Conservation (phyloP, 1,284 basidiomycete species). For the Ceratobasidium sp. region DNA sequence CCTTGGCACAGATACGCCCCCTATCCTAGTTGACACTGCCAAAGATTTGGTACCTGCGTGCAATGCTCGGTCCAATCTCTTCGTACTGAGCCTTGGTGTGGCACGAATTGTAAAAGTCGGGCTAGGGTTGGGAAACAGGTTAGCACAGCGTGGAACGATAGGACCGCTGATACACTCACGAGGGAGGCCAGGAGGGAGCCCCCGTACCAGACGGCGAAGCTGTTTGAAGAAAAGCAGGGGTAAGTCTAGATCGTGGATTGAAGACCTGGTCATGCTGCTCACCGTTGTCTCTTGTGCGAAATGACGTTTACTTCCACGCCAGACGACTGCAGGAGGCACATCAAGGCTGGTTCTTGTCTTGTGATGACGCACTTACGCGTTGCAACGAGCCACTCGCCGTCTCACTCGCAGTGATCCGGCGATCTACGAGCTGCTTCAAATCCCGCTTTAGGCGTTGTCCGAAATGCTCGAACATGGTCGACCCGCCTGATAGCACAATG, state of each 20-base stretch:
- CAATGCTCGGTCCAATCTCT: constrained; percentile 95
- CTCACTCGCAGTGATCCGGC: constrained; percentile 81
- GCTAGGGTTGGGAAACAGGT: constrained; percentile 57
- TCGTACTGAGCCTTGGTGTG: constrained; percentile 98
- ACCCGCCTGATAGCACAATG: constrained; percentile 93
- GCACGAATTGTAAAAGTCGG: constrained; percentile 97
- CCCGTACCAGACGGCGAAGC: constrained; percentile 98
- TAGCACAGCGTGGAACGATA: neutral
- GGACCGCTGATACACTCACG: constrained; percentile 59
- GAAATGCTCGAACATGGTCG: constrained; percentile 98
- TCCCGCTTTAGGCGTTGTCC: constrained; percentile 95
- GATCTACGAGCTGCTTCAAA: constrained; percentile 92
- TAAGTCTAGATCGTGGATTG: neutral
- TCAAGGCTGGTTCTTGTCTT: neutral
- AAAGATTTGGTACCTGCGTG: constrained; percentile 93
- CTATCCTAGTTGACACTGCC: constrained; percentile 75
- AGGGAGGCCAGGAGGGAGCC: constrained; percentile 92
- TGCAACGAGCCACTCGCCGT: constrained; percentile 76
- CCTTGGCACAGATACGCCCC: neutral
- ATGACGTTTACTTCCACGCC: constrained; percentile 98
- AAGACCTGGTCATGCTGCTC: constrained; percentile 44
- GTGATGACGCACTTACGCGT: constrained; percentile 60
- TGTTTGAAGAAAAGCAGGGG: constrained; percentile 50
- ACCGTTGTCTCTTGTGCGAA: constrained; percentile 96
- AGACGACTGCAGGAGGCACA: constrained; percentile 67